Percentiles rank a stretch among this genome's conserved stretches.
Evolutionary conservation across 129 eudicot genomes (phyloP).

Genomic region (Arctium lappa): DNA sequence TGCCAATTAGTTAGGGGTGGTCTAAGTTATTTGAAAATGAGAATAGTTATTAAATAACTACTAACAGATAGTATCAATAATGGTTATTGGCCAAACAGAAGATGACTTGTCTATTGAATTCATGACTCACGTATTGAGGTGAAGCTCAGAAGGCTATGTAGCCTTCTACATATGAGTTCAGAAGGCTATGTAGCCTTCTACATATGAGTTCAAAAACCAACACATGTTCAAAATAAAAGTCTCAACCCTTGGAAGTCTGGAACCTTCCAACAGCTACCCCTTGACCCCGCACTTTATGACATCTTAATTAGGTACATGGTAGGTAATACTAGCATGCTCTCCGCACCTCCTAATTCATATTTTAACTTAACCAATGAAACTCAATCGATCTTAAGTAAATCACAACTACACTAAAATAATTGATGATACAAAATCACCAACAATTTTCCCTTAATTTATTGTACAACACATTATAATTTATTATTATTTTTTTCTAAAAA

Average conservation of each 20-base stretch:
- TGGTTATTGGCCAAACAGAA: neutral
- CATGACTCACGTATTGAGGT: neutral
- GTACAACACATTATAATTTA: too few relatives aligned
- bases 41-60: neutral
- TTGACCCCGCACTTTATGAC: too few relatives aligned
- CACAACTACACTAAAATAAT: neutral
- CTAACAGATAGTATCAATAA: neutral
- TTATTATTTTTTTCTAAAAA: too few relatives aligned
- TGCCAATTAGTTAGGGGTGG: neutral
- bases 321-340: neutral
- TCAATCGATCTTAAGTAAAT: neutral
- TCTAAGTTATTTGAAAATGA: neutral
- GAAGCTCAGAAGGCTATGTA: neutral
- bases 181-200: too few relatives aligned
- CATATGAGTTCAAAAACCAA: neutral
- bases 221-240: neutral
- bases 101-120: neutral
- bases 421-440: neutral
- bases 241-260: neutral
- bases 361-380: neutral
- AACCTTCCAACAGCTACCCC: neutral
- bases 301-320: neutral
- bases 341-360: neutral
- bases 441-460: too few relatives aligned
- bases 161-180: neutral